Percentiles rank a stretch among this genome's conserved stretches.
Evolutionary conservation across 2,329 filamentous ascomycete species (phyloP).

Genomic region (Colletotrichum gigasporum): DNA sequence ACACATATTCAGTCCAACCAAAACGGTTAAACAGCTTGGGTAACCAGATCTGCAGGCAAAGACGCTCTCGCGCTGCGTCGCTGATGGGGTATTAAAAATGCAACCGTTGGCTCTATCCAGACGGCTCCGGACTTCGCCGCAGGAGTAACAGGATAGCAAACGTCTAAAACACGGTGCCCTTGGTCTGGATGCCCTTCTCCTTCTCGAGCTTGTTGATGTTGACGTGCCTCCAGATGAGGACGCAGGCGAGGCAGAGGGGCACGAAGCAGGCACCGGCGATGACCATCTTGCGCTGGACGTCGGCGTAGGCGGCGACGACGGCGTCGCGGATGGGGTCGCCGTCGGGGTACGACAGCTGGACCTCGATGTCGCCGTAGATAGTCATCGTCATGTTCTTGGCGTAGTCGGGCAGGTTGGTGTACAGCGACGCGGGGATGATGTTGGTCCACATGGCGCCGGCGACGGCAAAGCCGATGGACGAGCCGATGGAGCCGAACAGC

Average conservation of each 20-base stretch:
- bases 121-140: not conserved
- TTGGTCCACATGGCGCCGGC: conserved; percentile 45
- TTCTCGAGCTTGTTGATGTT: conserved; percentile 49
- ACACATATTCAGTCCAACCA: conserved; percentile 13
- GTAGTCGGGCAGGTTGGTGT: conserved; percentile 47
- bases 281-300: conserved; percentile 53
- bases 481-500: conserved; percentile 43
- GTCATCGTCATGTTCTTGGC: conserved; percentile 48
- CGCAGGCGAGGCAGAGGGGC: conserved; percentile 43
- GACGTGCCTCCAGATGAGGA: conserved; percentile 50
- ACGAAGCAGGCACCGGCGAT: conserved; percentile 46
- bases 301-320: conserved; percentile 57
- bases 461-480: conserved; percentile 43
- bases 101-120: not conserved
- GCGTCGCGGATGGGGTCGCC: conserved; percentile 51
- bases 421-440: conserved; percentile 48
- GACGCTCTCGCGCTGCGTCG: not conserved
- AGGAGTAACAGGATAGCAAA: not conserved
- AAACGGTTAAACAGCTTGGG: not conserved
- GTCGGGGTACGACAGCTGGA: conserved; percentile 49
- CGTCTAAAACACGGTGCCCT: conserved; percentile 45
- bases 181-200: conserved; percentile 43
- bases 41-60: not conserved
- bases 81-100: not conserved
- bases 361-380: conserved; percentile 46